Conservation (phyloP, 345 rosid genomes). For the Syzygium grande region DNA sequence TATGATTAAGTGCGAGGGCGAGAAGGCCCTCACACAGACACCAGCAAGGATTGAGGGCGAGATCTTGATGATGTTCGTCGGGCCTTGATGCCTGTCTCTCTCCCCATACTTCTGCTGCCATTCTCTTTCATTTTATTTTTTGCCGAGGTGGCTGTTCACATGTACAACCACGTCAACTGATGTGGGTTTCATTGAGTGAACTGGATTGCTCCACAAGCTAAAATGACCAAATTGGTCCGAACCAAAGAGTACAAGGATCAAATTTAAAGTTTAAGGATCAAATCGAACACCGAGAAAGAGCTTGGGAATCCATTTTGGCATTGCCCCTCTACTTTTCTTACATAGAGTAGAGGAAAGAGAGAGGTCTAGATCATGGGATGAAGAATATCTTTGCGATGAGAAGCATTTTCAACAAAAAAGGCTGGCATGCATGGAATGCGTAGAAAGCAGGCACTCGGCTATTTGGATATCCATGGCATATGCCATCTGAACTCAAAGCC, state of each 20-base stretch:
- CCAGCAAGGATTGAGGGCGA: neutral
- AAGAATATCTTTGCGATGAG: neutral
- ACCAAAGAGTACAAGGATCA: neutral
- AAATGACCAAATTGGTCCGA: neutral
- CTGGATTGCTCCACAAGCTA: neutral
- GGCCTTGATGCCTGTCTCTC: neutral
- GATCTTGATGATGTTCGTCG: neutral
- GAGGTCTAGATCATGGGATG: neutral
- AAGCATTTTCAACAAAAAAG: neutral
- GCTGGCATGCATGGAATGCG: slow-evolving; percentile 12
- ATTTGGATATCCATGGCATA: slow-evolving; percentile 48
- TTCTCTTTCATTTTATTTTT: neutral
- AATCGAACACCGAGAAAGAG: neutral
- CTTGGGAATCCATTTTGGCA: neutral
- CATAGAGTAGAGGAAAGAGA: neutral
- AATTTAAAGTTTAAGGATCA: neutral
- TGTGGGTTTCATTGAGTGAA: neutral
- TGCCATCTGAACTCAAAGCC: slow-evolving; percentile 11
- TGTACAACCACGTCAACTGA: neutral
- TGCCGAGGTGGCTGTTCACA: neutral
- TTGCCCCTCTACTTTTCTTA: neutral
- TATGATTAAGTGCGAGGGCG: neutral
- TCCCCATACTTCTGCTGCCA: neutral
- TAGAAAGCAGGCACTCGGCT: slow-evolving; percentile 20
- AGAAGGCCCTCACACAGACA: neutral